Conservation (phyloP, 352 stramenopile genomes). For the Phytophthora parvispora region DNA sequence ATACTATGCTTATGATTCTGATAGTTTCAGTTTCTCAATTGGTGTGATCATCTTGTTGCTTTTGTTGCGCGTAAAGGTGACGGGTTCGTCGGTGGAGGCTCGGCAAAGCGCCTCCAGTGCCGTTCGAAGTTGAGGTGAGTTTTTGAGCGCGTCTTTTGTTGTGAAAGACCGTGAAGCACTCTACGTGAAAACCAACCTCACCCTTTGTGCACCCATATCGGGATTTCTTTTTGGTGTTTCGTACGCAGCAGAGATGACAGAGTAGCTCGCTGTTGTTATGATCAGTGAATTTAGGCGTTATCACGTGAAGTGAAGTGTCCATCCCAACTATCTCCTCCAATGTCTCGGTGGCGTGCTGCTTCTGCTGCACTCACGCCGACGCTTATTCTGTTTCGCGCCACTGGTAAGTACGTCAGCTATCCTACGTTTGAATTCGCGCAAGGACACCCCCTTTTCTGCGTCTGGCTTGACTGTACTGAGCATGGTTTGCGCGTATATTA, state of each 20-base stretch:
- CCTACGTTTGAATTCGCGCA: neutral
- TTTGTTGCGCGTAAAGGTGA: neutral
- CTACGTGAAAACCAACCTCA: neutral
- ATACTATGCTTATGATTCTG: neutral
- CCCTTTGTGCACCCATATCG: neutral
- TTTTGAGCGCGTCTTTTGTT: neutral
- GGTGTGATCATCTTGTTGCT: neutral
- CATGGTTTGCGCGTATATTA: constrained; percentile 12
- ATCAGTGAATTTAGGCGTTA: neutral
- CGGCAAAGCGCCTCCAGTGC: neutral
- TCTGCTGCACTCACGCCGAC: neutral
- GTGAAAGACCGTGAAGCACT: constrained; percentile 20
- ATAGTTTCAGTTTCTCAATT: neutral
- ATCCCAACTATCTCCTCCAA: neutral
- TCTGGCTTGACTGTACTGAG: neutral
- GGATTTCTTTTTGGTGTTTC: neutral
- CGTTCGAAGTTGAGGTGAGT: too few species aligned
- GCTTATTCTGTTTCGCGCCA: neutral
- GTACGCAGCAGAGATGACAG: neutral
- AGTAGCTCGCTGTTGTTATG: neutral
- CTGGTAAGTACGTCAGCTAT: neutral
- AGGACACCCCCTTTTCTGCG: neutral
- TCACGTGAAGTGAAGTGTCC: neutral
- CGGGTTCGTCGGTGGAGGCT: neutral
- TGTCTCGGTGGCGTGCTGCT: neutral